Percentiles rank a stretch among this genome's conserved stretches.
phyloP scores from a whole-genome alignment of 2,329 filamentous ascomycete species.

The Zymoseptoria ardabiliae region DNA sequence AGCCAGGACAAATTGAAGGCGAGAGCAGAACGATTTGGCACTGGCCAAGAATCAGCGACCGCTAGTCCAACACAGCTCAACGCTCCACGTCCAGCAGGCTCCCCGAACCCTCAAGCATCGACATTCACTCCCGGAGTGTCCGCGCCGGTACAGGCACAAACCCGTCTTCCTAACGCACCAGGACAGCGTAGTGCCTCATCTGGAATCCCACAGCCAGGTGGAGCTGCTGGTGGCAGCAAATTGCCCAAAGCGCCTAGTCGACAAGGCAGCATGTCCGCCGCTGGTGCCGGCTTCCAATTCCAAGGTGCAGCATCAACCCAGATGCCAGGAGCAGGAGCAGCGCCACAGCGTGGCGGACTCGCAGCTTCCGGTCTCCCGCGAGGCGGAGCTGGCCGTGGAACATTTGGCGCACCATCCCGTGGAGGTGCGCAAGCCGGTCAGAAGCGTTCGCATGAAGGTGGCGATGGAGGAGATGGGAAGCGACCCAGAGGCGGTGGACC shows the following conservation, averaged over 20 bases:
- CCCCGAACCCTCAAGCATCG: not conserved
- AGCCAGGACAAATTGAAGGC: not conserved
- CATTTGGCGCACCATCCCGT: constrained; percentile 11
- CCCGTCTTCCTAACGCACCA: not conserved
- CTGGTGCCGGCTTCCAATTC: not conserved
- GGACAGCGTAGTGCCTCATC: constrained; percentile 6
- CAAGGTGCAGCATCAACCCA: constrained; percentile 4
- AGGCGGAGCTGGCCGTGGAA: constrained; percentile 18
- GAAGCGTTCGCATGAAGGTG: constrained; percentile 29
- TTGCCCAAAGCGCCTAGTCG: constrained; percentile 6
- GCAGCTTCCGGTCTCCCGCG: constrained; percentile 15
- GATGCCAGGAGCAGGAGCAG: not conserved
- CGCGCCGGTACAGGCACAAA: not conserved
- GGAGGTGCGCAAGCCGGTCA: constrained; percentile 25
- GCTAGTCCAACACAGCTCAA: not conserved
- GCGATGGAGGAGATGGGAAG: constrained; percentile 19
- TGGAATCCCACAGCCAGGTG: constrained; percentile 16
- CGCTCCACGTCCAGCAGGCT: not conserved
- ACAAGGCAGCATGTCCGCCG: not conserved
- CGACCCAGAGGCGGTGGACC: constrained; percentile 25
- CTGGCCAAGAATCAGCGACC: constrained; percentile 4
- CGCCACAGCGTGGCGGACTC: not conserved
- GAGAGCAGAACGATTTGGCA: not conserved
- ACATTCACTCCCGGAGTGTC: not conserved
- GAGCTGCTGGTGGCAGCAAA: constrained; percentile 10